phyloP scores from a whole-genome alignment of 2,329 filamentous ascomycete genomes.

The Penicillium hesseltinei region DNA sequence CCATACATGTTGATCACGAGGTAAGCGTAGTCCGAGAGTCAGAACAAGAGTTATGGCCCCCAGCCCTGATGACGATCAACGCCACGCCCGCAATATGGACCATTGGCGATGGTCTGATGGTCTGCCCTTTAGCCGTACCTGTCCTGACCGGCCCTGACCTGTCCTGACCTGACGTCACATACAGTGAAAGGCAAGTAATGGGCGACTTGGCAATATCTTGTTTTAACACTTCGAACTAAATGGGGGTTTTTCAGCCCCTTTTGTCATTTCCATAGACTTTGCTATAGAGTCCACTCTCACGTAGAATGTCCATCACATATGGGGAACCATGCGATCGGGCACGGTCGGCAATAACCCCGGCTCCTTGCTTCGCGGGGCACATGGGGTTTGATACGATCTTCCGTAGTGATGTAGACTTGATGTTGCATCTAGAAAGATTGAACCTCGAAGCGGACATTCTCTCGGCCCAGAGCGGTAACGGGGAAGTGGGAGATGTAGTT shows the following conservation, averaged over 20 bases:
- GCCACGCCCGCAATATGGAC: slow-evolving; percentile 22
- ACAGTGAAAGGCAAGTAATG: background rate
- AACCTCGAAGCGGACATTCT: slow-evolving; percentile 30
- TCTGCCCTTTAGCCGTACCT: slow-evolving; percentile 6
- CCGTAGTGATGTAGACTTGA: slow-evolving; percentile 3
- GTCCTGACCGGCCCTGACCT: background rate
- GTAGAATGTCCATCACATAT: slow-evolving; percentile 1
- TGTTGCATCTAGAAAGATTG: slow-evolving; percentile 13
- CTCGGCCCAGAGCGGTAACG: slow-evolving; percentile 23
- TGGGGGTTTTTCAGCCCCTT: background rate
- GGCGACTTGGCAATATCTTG: slow-evolving; percentile 2
- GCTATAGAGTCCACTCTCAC: background rate
- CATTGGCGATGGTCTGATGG: background rate
- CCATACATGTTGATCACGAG: background rate
- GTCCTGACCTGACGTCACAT: slow-evolving; percentile 23
- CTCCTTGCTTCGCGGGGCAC: slow-evolving; percentile 30
- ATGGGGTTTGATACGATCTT: slow-evolving; percentile 7
- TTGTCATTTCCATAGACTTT: background rate
- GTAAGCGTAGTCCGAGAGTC: slow-evolving; percentile 15
- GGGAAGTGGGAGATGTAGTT: slow-evolving; percentile 1
- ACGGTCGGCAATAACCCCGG: slow-evolving; percentile 16
- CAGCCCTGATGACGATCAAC: slow-evolving; percentile 20
- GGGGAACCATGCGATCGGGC: slow-evolving; percentile 19
- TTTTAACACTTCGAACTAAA: background rate
- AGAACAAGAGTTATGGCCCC: slow-evolving; percentile 20